These are phyloP conservation scores for Coemansia sp. DNA, from an alignment of 192 early-diverging fungal genomes.

Conservation along the genomic window DNA sequence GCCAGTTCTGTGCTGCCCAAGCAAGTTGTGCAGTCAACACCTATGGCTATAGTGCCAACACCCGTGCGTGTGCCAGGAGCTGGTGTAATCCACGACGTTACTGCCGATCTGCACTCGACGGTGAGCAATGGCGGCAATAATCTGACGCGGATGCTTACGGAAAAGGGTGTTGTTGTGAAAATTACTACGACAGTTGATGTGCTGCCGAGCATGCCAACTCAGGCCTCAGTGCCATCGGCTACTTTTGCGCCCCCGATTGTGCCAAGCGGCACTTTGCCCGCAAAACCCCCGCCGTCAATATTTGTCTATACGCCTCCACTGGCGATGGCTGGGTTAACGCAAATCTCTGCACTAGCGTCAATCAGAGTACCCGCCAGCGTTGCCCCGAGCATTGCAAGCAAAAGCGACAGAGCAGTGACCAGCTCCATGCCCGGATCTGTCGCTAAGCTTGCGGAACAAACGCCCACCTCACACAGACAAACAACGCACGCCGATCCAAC, in stretches of 20 bases:
- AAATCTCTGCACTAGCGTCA: not conserved
- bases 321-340: too few relatives aligned
- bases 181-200: slow-evolving; percentile 3
- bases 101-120: not conserved
- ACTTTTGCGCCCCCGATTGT: not conserved
- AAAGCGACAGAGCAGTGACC: not conserved
- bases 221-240: not conserved
- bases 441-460: not conserved
- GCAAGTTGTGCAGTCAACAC: not conserved
- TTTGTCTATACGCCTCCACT: slow-evolving; percentile 5
- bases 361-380: not conserved
- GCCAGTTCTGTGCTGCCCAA: not conserved
- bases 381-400: not conserved
- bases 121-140: not conserved
- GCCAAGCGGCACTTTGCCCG: not conserved
- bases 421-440: not conserved
- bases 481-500: not conserved
- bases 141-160: slow-evolving; percentile 1
- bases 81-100: not conserved
- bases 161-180: slow-evolving; percentile 6
- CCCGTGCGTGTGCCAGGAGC: too few relatives aligned
- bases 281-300: not conserved
- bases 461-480: not conserved
- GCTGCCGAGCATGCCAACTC: not conserved
- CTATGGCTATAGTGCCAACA: too few relatives aligned